Evolutionary conservation across 1,284 basidiomycete species (phyloP).

Genomic region (Sanghuangporus baumii): DNA sequence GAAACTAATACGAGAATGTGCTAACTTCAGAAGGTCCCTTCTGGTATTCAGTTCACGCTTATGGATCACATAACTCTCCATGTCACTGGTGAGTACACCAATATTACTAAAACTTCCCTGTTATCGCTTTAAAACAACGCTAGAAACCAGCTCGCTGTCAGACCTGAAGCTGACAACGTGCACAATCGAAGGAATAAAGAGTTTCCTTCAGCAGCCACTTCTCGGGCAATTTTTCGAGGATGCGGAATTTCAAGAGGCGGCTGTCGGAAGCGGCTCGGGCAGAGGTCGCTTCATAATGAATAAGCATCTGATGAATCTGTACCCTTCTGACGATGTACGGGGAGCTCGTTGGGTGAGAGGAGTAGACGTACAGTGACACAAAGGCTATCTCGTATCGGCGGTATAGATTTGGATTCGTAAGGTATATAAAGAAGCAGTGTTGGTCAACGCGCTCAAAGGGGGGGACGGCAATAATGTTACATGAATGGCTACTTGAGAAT

Average conservation of each 20-base stretch:
- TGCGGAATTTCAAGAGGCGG: conserved; percentile 18
- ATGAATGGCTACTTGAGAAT: not conserved
- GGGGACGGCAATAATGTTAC: not conserved
- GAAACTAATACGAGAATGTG: not conserved
- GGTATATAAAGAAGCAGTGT: not conserved
- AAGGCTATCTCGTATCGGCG: not conserved
- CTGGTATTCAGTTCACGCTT: not conserved
- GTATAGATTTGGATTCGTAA: not conserved
- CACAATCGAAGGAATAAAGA: not conserved
- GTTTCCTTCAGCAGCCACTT: conserved; percentile 22
- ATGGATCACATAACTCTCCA: no score
- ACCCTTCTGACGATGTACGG: conserved; percentile 18
- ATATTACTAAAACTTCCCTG: no score
- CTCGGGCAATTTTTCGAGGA: conserved; percentile 32
- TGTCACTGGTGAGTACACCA: not conserved
- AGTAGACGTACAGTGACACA: not conserved
- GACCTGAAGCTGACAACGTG: not conserved
- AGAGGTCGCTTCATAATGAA: conserved; percentile 19
- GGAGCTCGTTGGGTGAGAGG: conserved; percentile 10
- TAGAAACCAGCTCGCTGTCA: not conserved
- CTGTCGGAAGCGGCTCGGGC: not conserved
- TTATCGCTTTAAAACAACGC: no score
- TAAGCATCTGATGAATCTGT: conserved; percentile 7
- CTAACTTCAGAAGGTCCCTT: not conserved
- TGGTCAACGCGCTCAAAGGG: not conserved